phyloP scores from a whole-genome alignment of 2,329 filamentous ascomycete genomes.

The Helotiales sp. region DNA sequence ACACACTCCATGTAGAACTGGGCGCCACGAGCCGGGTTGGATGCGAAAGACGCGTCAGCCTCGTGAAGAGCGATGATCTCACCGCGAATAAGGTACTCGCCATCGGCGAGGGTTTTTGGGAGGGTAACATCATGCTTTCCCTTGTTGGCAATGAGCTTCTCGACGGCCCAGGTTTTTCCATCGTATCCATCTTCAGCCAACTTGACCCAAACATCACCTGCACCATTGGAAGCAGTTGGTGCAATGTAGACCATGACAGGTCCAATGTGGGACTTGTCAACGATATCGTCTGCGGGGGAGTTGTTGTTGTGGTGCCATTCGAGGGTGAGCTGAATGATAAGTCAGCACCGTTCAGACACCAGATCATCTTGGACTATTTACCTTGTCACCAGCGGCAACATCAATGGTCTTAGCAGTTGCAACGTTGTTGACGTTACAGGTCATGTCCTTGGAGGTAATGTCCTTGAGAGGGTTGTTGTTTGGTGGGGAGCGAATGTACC shows the following conservation, averaged over 20 bases:
- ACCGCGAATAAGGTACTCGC: slow-evolving; percentile 50
- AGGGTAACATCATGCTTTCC: slow-evolving; percentile 50
- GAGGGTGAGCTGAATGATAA: slow-evolving; percentile 42
- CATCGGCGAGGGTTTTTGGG: slow-evolving; percentile 45
- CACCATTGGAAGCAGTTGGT: slow-evolving; percentile 49
- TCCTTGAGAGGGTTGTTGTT: slow-evolving; percentile 48
- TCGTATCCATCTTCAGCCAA: slow-evolving; percentile 48
- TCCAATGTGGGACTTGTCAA: slow-evolving; percentile 56
- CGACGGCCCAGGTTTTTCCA: slow-evolving; percentile 46
- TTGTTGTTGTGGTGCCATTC: slow-evolving; percentile 60
- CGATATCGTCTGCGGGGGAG: slow-evolving; percentile 49
- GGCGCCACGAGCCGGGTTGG: slow-evolving; percentile 42
- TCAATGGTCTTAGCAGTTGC: slow-evolving; percentile 48
- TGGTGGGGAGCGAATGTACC: slow-evolving; percentile 42
- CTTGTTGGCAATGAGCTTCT: slow-evolving; percentile 48
- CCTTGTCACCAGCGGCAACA: slow-evolving; percentile 53
- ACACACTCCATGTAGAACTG: slow-evolving; percentile 53
- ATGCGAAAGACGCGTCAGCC: slow-evolving; percentile 38
- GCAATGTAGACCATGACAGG: slow-evolving; percentile 58
- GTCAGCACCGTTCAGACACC: neutral
- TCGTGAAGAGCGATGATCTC: slow-evolving; percentile 53
- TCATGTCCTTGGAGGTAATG: slow-evolving; percentile 43
- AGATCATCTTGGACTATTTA: neutral
- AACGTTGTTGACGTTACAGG: slow-evolving; percentile 52
- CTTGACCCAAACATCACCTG: slow-evolving; percentile 58